Base-by-base conservation (phyloP, 331 rosid species). In the Dryas integrifolia region DNA sequence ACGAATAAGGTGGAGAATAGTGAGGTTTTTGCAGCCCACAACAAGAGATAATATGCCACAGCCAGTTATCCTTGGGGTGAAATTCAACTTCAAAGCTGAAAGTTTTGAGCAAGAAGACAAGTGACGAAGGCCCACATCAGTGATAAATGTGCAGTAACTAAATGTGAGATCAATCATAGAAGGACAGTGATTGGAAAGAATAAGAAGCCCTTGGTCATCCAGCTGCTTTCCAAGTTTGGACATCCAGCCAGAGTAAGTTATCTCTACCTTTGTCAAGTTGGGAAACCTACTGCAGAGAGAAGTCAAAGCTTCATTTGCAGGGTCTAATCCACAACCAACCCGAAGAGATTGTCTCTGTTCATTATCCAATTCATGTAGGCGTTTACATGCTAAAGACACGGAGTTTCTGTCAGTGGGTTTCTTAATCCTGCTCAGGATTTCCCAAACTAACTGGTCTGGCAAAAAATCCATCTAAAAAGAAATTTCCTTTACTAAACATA, bases 281-380 rank as follows among this genome's bases (percentile, higher is more conserved):
- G 51, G 61, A 80, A 92, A 92, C 86, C 98, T 80, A 70, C 46
- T 81, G 60, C 98, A 92, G 6, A 92, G 72, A 51, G 83, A 80
- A 13, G 84, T 78, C 84, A 90, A 79, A 10, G 96, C 97, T 76
- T 86, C 87, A 77, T 87, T 87, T 6, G 97, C 96, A 71, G 98
- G 98, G 77, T 88, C 85, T 85, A 92, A 86, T 74, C 97, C 97
- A 65, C 96, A 92, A 14, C 98, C 98, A 68, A 90, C 83, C 73
- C 85, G 84, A 67, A 90, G 86, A 44, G 79, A 83, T 53, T 83
- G 51, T 74, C 98, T 84, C 66, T 92, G 92, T 51, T 86, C 87
- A 72, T 85, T 92, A 38, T 90, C 98, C 75, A 87, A 75, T 38
- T 60, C 18, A 9, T 86, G 76, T 74, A 90, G 82, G 49, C 81